Conservation (phyloP, 2,329 filamentous ascomycete genomes). For the Monosporascus sp. region DNA sequence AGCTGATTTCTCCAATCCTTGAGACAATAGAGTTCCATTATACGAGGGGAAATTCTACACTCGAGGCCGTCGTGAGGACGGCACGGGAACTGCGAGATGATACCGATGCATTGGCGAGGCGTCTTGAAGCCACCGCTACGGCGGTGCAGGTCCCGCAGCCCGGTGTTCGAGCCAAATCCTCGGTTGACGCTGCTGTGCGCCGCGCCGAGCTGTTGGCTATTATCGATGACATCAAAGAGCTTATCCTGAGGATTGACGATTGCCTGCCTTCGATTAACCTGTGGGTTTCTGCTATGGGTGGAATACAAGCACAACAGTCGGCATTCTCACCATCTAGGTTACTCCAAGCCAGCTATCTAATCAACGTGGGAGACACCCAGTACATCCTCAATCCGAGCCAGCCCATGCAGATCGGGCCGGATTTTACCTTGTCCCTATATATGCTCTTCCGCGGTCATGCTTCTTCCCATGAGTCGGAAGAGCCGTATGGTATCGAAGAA, state of each 20-base stretch:
- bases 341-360: slow-evolving; percentile 85
- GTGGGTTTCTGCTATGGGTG: slow-evolving; percentile 89
- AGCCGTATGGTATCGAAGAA: slow-evolving; percentile 40
- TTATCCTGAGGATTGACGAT: slow-evolving; percentile 79
- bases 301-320: slow-evolving; percentile 73
- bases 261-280: slow-evolving; percentile 88
- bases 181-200: slow-evolving; percentile 48
- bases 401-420: slow-evolving; percentile 78
- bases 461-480: slow-evolving; percentile 39
- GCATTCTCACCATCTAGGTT: slow-evolving; percentile 86
- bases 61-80: slow-evolving; percentile 79
- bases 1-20: slow-evolving; percentile 28
- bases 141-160: slow-evolving; percentile 26
- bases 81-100: slow-evolving; percentile 80
- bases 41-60: slow-evolving; percentile 46
- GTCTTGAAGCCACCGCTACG: slow-evolving; percentile 64
- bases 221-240: slow-evolving; percentile 65
- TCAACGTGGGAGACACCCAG: slow-evolving; percentile 80
- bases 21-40: slow-evolving; percentile 38
- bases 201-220: slow-evolving; percentile 64
- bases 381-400: slow-evolving; percentile 61
- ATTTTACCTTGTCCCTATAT: slow-evolving; percentile 83
- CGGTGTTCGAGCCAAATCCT: slow-evolving; percentile 36
- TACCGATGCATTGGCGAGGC: slow-evolving; percentile 73
- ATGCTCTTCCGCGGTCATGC: slow-evolving; percentile 89